These are phyloP conservation scores for Tripidium arundinaceum DNA, from an alignment of 202 grass and related monocot genomes.

Conservation along the genomic window DNA sequence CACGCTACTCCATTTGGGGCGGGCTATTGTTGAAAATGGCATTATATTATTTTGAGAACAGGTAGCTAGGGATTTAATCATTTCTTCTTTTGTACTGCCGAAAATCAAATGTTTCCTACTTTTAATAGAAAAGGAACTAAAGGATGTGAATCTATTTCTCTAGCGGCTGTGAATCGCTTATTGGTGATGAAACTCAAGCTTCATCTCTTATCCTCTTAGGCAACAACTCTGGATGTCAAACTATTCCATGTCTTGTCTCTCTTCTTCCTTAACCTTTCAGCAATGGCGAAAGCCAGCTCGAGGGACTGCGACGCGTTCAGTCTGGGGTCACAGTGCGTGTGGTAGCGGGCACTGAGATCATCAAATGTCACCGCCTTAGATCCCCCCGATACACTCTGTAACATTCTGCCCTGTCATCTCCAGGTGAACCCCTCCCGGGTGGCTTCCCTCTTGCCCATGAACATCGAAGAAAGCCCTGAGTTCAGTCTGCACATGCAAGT, in stretches of 20 bases:
- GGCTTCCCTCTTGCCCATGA: conserved; percentile 62
- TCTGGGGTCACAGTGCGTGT: conserved; percentile 73
- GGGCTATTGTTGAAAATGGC: background rate
- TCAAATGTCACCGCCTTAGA: conserved; percentile 53
- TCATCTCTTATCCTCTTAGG: conserved; percentile 19
- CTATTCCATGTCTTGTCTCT: conserved; percentile 34
- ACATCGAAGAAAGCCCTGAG: conserved; percentile 77
- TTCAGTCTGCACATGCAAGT: conserved; percentile 47
- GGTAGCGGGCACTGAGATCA: conserved; percentile 56
- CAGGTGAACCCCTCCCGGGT: conserved; percentile 66
- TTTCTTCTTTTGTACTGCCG: background rate
- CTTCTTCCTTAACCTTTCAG: conserved; percentile 56
- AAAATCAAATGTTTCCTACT: background rate
- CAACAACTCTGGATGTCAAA: background rate
- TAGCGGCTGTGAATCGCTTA: background rate
- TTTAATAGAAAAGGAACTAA: background rate
- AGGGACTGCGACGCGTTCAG: conserved; percentile 67
- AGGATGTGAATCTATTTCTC: background rate
- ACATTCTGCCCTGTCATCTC: conserved; percentile 91
- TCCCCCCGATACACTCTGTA: conserved; percentile 74
- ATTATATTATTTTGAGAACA: background rate
- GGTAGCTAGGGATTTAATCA: background rate
- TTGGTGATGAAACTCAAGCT: background rate
- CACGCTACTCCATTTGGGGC: too few species aligned
- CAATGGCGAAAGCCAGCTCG: conserved; percentile 61